Base-by-base conservation (phyloP, 768 basidiomycete genomes). In the Lyophyllum decastes region DNA sequence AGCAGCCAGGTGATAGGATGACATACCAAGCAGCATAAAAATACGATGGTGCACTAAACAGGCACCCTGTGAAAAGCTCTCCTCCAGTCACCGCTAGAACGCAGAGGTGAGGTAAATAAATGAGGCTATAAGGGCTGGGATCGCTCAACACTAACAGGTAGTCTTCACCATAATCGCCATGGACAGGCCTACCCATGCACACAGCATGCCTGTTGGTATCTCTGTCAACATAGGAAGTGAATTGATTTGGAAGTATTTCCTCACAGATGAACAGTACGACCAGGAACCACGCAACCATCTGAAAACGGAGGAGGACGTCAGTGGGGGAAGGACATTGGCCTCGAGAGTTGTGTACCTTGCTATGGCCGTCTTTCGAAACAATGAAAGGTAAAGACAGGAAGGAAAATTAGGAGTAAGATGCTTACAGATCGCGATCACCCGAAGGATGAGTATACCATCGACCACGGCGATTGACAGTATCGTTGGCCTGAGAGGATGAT, bases 401-500 rank as follows among this genome's bases (percentile, higher is more conserved):
- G 16, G 8, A 2, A 7, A 21, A 4, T 19, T n/a, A 21, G 26
- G 30, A 27, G 22, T 16, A 24, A 38, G 9, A 24, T 6, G 57
- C 68, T 56, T 41, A 70, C 68, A 70, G 26, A 70, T 59, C 17
- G 64, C 65, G 7, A 58, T 30, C 14, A 65, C 61, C 21, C 68
- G 61, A n/a, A 70, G 43, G 24, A 70, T 55, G 9, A 70, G 64
- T 27, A 70, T 68, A 14, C 63, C 33, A 33, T 70, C 68, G 0
- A 68, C 65, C 4, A 66, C 63, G 26, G 47, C 61, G 12, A 70
- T 27, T 2, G 67, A 58, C 5, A 68, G 10, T 1, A 70, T 45
- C 0, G 63, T 66, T 25, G 68, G 64, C 62, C 64, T 68, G 38
- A 19, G n/a, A n/a, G n/a, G n/a, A n/a, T n/a, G 22, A 21, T 9